phyloP scores from a whole-genome alignment of 2,329 filamentous ascomycete genomes.

The Botrytis aclada region DNA sequence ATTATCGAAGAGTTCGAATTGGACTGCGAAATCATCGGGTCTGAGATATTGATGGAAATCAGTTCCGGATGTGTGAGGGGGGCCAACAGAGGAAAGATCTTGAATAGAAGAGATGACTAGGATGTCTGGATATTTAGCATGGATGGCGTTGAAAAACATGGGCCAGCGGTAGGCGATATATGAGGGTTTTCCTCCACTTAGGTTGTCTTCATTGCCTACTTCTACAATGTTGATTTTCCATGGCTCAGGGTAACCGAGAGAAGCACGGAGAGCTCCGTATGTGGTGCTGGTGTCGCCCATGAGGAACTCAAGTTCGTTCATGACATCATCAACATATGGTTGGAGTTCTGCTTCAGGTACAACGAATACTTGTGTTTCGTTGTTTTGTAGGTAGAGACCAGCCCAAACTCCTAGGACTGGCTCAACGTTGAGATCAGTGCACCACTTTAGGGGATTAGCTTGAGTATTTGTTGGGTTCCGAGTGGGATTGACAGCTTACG shows the following conservation, averaged over 20 bases:
- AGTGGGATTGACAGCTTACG: conserved; percentile 20
- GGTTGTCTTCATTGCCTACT: conserved; percentile 51
- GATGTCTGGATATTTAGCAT: conserved; percentile 41
- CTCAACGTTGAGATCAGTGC: conserved; percentile 47
- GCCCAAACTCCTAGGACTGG: conserved; percentile 48
- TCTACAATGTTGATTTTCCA: conserved; percentile 51
- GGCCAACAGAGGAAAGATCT: conserved; percentile 22
- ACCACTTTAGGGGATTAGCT: conserved; percentile 38
- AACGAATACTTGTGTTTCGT: conserved; percentile 16
- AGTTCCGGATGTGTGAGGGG: conserved; percentile 16
- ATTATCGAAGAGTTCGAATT: conserved; percentile 31
- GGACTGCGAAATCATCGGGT: conserved; percentile 29
- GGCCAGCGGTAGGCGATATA: conserved; percentile 44
- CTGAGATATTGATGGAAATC: conserved; percentile 33
- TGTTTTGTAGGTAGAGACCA: conserved; percentile 41
- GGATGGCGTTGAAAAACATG: conserved; percentile 48
- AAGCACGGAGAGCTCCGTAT: conserved; percentile 47
- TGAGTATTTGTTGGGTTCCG: not conserved
- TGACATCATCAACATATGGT: conserved; percentile 46
- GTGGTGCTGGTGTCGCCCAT: conserved; percentile 44
- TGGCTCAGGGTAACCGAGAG: conserved; percentile 49
- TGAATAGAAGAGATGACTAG: conserved; percentile 42
- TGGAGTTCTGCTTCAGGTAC: conserved; percentile 44
- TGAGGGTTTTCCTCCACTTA: conserved; percentile 41
- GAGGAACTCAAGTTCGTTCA: conserved; percentile 53